phyloP scores from a whole-genome alignment of 768 basidiomycete species.

The Cantharellus anzutake region DNA sequence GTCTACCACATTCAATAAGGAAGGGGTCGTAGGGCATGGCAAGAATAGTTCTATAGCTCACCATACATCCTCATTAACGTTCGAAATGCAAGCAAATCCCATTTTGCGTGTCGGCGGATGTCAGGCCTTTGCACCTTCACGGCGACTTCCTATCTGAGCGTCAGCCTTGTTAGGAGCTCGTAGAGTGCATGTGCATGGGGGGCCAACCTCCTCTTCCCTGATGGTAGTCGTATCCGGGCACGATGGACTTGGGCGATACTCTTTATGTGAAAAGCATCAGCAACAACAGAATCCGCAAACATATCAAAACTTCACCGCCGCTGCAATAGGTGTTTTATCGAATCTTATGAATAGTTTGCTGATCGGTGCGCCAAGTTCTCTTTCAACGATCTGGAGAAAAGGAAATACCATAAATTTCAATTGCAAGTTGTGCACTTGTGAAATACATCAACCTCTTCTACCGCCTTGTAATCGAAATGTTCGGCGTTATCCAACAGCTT shows the following conservation, averaged over 20 bases:
- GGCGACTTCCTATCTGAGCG: neutral
- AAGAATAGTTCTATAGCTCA: neutral
- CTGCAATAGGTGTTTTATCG: neutral
- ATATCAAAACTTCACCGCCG: neutral
- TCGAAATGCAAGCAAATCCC: neutral
- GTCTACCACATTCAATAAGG: neutral
- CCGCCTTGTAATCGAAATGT: neutral
- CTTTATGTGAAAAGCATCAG: neutral
- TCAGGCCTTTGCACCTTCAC: neutral
- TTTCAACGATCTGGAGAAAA: neutral
- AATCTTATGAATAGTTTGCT: neutral
- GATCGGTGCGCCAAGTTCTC: neutral
- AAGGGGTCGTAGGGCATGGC: neutral
- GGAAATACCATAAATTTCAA: neutral
- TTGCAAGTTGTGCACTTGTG: neutral
- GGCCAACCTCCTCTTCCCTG: neutral
- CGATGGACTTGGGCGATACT: slow-evolving; percentile 1
- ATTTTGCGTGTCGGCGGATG: neutral
- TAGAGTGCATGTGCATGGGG: neutral
- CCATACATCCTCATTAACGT: neutral
- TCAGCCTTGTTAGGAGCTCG: neutral
- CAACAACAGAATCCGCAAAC: neutral
- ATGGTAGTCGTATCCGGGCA: neutral
- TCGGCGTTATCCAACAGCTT: neutral
- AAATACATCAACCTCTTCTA: neutral